Percentiles rank a stretch among this genome's conserved stretches.
phyloP scores from a whole-genome alignment of 805 yeast genomes.

The Cyberlindnera petersonii region DNA sequence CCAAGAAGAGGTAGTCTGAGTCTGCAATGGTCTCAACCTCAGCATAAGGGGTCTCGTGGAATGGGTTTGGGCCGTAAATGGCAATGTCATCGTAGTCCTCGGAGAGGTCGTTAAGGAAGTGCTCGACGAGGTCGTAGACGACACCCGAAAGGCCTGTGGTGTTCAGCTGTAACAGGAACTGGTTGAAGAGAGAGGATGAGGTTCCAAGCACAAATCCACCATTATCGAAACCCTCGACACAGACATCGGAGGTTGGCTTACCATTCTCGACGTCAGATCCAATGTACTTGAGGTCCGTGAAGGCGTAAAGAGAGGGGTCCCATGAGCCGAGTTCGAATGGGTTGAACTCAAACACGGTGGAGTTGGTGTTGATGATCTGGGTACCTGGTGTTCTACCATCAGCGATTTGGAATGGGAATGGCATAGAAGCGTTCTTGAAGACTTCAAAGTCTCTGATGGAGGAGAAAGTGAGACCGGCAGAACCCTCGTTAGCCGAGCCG shows the following conservation, averaged over 20 bases:
- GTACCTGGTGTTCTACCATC: conserved; percentile 67
- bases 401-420: conserved; percentile 64
- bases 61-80: conserved; percentile 70
- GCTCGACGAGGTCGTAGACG: conserved; percentile 41
- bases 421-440: conserved; percentile 61
- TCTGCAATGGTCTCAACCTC: conserved; percentile 35
- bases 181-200: conserved; percentile 77
- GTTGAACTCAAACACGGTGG: conserved; percentile 61
- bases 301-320: conserved; percentile 71
- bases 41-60: conserved; percentile 41
- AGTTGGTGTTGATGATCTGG: conserved; percentile 51
- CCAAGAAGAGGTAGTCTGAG: conserved; percentile 46
- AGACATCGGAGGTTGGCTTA: conserved; percentile 37
- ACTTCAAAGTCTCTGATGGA: conserved; percentile 57
- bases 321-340: conserved; percentile 83
- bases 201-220: conserved; percentile 81
- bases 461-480: conserved; percentile 60
- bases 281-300: conserved; percentile 61
- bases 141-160: conserved; percentile 46
- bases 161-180: conserved; percentile 61
- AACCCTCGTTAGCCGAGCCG: conserved; percentile 10
- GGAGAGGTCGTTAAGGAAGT: conserved; percentile 44
- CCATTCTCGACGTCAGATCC: conserved; percentile 47
- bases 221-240: conserved; percentile 72
- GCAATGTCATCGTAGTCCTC: conserved; percentile 62